Evolutionary conservation across 805 yeast species (phyloP), one percentile per base, ranked within the genome.

Genomic region (Grigorovia transvaalensis): DNA sequence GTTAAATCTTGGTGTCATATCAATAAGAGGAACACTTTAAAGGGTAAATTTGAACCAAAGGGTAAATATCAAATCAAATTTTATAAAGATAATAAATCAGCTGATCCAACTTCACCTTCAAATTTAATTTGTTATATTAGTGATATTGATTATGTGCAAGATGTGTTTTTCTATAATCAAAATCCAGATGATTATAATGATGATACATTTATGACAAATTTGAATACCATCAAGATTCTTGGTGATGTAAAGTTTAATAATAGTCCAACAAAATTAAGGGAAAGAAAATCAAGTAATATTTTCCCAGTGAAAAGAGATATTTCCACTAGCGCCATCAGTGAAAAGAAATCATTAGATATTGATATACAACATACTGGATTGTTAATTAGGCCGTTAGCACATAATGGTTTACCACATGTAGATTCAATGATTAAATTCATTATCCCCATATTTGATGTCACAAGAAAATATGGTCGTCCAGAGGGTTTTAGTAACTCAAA

Each of bases 381-480:
- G 8, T 46, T 79, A 59, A 67, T 81, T 53, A 79, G 82, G 67
- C 91, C 93, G 8, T 75, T 76, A 41, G 61, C 79, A 5, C 93
- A 85, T 65, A 79, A 81, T 2, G 86, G 86, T 40, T 87, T 85
- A 18, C 70, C 74, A 47, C 80, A 80, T 29, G 71, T 79, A 44
- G 91, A 85, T 62, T 80, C 85, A 27, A 76, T 85, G 81, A 75
- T 85, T 48, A 71, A 89, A 55, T 72, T 79, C 57, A 71, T 81
- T 51, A 73, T 85, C 44, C 90, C 88, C 47, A 71, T 84, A 49
- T 75, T 81, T 67, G 87, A 85, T 62, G 71, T 82, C 5, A 79
- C 82, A 64, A 76, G 75, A 58, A 66, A 84, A 48, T 85, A 85
- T 62, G 93, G 93, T n/a, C 73, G 91, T 54, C 91, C 93, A 4